Evolutionary conservation across 148 eudicot species (phyloP), one percentile per base, ranked within the genome.

Genomic region (Polygonum aviculare): DNA sequence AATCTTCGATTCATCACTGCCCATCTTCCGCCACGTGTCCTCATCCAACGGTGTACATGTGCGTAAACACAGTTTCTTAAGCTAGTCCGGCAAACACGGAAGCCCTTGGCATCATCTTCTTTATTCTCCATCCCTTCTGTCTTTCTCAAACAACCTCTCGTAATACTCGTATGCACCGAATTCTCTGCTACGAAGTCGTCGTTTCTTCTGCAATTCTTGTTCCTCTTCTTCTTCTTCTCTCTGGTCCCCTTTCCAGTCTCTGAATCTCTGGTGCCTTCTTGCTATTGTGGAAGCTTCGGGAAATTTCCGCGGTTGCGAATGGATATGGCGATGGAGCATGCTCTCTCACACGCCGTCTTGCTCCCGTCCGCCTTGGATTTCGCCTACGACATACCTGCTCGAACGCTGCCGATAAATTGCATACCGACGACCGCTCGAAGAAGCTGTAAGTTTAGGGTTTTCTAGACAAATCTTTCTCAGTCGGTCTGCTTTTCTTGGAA

Each of bases 401-500:
- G 76, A 79, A 78, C 76, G 49, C 83, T 79, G 31, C 82, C 82
- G 0, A 82, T 80, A 49, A 80, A 36, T 22, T 71, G 76, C 55
- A 87, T 84, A 88, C 88, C 78, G 47, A 77, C 49, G 9, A 76
- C 83, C 72, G 72, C 72, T 47, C 80, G 70, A 55, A 84, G 80
- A 26, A 80, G 82, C 76, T 91, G 93, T 89, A 91, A 87, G 88
- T 89, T 89, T 81, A 85, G 82, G 79, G 49, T 35, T 41, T 78
- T 40, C 55, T 88, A 81, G 76, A 49, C 49, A 26, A 48, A 26
- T 73, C 45, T 47, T 60, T 72, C 19, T 36, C 19, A 12, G 11
- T 67, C 18, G 41, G 21, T 26, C 38, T 36, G 8, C 4, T 3
- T 67, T 36, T 67, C 38, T 41, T 67, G 41, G 44, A 67, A 36